phyloP scores from a whole-genome alignment of 2,329 filamentous ascomycete genomes.

The Phaeosphaeria sp. region DNA sequence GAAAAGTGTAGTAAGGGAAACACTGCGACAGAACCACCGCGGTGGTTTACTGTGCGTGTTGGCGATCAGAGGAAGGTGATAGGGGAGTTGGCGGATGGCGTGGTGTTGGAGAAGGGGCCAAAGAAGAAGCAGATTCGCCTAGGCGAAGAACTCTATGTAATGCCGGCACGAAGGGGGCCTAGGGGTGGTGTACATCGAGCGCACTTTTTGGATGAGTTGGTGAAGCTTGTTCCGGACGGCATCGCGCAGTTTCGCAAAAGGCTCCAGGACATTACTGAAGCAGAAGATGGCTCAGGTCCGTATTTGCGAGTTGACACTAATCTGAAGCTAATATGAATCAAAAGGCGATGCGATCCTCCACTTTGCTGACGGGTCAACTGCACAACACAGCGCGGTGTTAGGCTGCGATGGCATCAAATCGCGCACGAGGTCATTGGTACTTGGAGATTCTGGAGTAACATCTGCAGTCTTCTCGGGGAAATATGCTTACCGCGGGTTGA shows the following conservation, averaged over 20 bases:
- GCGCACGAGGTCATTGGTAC: slow-evolving; percentile 58
- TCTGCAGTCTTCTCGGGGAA: slow-evolving; percentile 61
- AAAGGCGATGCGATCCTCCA: slow-evolving; percentile 36
- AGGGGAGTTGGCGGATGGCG: slow-evolving; percentile 8
- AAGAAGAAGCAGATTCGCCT: slow-evolving; percentile 17
- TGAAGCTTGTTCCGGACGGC: slow-evolving; percentile 54
- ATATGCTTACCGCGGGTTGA: slow-evolving; percentile 67
- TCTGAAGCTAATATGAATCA: not conserved
- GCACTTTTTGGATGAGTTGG: slow-evolving; percentile 57
- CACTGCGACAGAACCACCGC: slow-evolving; percentile 17
- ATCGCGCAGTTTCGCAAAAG: slow-evolving; percentile 52
- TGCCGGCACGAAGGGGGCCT: slow-evolving; percentile 30
- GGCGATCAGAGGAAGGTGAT: slow-evolving; percentile 27
- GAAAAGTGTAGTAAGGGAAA: slow-evolving; percentile 15
- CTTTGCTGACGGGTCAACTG: slow-evolving; percentile 55
- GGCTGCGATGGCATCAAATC: slow-evolving; percentile 72
- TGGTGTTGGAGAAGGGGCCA: slow-evolving; percentile 12
- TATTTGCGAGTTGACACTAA: not conserved
- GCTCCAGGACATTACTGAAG: slow-evolving; percentile 30
- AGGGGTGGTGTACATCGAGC: slow-evolving; percentile 55
- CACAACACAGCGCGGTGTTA: slow-evolving; percentile 57
- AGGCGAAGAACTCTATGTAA: slow-evolving; percentile 28
- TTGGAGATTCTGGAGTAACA: slow-evolving; percentile 54
- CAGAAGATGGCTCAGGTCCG: slow-evolving; percentile 19
- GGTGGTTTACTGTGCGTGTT: slow-evolving; percentile 32